Conservation (phyloP, 495 filamentous ascomycete genomes). For the Neurospora pannonica region DNA sequence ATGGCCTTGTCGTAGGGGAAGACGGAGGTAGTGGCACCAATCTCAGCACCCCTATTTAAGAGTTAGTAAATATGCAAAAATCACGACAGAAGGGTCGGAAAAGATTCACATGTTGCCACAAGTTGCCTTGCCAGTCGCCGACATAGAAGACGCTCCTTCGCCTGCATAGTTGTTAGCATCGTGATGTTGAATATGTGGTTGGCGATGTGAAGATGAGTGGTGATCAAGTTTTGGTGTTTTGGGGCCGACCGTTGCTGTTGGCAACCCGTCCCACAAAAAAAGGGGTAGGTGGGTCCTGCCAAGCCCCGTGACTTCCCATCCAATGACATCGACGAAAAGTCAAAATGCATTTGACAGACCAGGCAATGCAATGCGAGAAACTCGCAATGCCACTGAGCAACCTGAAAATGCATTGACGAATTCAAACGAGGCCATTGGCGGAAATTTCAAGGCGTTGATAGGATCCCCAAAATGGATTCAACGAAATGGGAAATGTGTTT, state of each 20-base stretch:
- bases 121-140: constrained; percentile 52
- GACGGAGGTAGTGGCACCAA: constrained; percentile 93
- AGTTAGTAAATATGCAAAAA: background rate
- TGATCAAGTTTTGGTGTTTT: background rate
- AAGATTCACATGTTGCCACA: constrained; percentile 53
- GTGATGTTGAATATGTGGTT: background rate
- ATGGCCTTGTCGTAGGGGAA: constrained; percentile 98
- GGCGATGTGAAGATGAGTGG: constrained; percentile 23
- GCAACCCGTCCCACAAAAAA: background rate
- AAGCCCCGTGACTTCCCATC: background rate
- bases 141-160: constrained; percentile 57
- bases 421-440: background rate
- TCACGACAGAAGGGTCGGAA: background rate
- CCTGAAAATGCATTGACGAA: background rate
- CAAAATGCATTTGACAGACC: background rate
- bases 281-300: background rate
- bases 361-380: background rate
- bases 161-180: constrained; percentile 20
- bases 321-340: background rate
- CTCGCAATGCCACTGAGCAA: background rate
- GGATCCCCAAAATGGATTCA: background rate
- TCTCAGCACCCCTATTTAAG: constrained; percentile 73
- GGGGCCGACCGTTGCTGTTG: background rate
- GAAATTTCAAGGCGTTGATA: background rate
- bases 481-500: constrained; percentile 7